Conservation (phyloP, 768 basidiomycete species). For the Leccinum disarticulatum region DNA sequence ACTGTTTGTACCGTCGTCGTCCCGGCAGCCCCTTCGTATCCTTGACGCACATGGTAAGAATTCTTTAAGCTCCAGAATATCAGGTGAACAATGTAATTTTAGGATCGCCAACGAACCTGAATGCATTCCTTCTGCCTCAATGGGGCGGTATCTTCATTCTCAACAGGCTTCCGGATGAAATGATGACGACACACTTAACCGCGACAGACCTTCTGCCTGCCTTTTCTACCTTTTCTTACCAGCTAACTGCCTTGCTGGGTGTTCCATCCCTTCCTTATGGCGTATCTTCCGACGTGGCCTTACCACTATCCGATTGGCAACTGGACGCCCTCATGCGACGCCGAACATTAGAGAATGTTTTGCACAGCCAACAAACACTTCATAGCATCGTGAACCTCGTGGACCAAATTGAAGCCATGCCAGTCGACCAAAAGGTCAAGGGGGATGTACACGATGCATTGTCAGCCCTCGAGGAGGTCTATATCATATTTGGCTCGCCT, state of each 20-base stretch:
- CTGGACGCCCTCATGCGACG: conserved; percentile 73
- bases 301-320: conserved; percentile 68
- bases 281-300: conserved; percentile 33
- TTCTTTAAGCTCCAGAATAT: conserved; percentile 8
- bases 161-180: conserved; percentile 47
- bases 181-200: conserved; percentile 32
- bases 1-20: conserved; percentile 76
- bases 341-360: conserved; percentile 67
- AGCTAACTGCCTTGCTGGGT: conserved; percentile 81
- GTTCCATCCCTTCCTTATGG: conserved; percentile 59
- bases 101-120: conserved; percentile 52
- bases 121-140: conserved; percentile 87
- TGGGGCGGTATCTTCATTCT: conserved; percentile 88
- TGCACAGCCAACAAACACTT: conserved; percentile 71
- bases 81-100: conserved; percentile 11
- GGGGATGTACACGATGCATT: conserved; percentile 72
- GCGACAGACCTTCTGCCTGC: conserved; percentile 45
- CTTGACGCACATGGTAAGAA: conserved; percentile 50
- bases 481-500: conserved; percentile 18
- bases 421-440: conserved; percentile 75
- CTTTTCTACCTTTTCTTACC: conserved; percentile 66
- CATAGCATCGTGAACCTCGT: conserved; percentile 82
- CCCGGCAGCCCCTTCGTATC: conserved; percentile 70
- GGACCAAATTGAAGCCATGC: conserved; percentile 88
- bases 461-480: conserved; percentile 69